Evolutionary conservation across 495 filamentous ascomycete genomes (phyloP).

Genomic region (Corynascus novoguineensis): DNA sequence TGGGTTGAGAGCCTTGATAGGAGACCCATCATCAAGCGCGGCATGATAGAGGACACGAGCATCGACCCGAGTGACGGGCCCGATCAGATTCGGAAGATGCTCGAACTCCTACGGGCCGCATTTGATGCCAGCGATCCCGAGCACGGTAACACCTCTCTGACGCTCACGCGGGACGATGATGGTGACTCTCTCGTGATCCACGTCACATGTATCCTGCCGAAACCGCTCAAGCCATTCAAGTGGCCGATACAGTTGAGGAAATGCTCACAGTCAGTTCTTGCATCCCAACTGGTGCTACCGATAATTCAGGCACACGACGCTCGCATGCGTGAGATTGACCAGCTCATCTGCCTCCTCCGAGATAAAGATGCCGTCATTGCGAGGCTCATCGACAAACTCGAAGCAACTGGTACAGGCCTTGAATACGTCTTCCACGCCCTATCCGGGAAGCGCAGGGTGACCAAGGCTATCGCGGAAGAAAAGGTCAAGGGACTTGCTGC

Average conservation of each 20-base stretch:
- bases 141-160: slow-evolving; percentile 36
- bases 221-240: slow-evolving; percentile 58
- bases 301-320: slow-evolving; percentile 54
- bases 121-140: slow-evolving; percentile 41
- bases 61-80: slow-evolving; percentile 81
- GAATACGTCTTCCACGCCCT: slow-evolving; percentile 64
- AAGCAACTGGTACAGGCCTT: slow-evolving; percentile 60
- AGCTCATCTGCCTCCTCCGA: slow-evolving; percentile 54
- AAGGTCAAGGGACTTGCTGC: slow-evolving; percentile 51
- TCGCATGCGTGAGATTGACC: slow-evolving; percentile 46
- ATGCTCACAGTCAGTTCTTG: slow-evolving; percentile 48
- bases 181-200: slow-evolving; percentile 49
- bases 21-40: slow-evolving; percentile 58
- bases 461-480: slow-evolving; percentile 42
- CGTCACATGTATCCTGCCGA: slow-evolving; percentile 57
- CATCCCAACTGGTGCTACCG: slow-evolving; percentile 62
- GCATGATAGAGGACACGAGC: slow-evolving; percentile 59
- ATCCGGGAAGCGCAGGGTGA: slow-evolving; percentile 45
- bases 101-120: slow-evolving; percentile 64
- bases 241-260: slow-evolving; percentile 62
- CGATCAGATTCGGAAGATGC: slow-evolving; percentile 64
- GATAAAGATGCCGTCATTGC: slow-evolving; percentile 77
- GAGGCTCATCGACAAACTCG: slow-evolving; percentile 73
- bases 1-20: slow-evolving; percentile 71
- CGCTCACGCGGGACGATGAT: slow-evolving; percentile 26